A percentile compares a stretch with the other conserved stretches of the same genome.
These are phyloP conservation scores for Datura wrightii DNA, from an alignment of 257 asterid species.

Conservation along the genomic window DNA sequence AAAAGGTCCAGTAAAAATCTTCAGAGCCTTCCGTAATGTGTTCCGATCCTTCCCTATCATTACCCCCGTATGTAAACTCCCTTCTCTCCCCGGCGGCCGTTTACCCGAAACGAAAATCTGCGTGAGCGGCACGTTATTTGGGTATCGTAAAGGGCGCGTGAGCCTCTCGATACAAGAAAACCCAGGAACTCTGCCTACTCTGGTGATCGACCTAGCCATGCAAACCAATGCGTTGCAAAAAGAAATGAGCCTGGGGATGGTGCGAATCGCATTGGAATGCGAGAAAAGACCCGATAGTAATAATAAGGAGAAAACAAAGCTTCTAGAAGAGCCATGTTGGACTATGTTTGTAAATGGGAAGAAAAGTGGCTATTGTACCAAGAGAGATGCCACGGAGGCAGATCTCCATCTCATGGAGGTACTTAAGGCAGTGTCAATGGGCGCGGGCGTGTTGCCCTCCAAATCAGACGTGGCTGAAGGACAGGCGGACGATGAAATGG, in stretches of 20 bases:
- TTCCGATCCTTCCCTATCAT: slow-evolving; percentile 86
- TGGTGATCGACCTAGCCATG: slow-evolving; percentile 55
- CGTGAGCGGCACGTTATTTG: slow-evolving; percentile 74
- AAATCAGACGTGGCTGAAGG: slow-evolving; percentile 58
- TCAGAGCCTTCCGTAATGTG: slow-evolving; percentile 70
- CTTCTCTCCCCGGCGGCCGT: slow-evolving; percentile 66
- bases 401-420: slow-evolving; percentile 84
- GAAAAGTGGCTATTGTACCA: slow-evolving; percentile 68
- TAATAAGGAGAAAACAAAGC: slow-evolving; percentile 41
- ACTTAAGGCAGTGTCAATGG: slow-evolving; percentile 79
- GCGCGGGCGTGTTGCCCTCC: slow-evolving; percentile 84
- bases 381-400: slow-evolving; percentile 70
- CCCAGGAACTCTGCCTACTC: slow-evolving; percentile 46
- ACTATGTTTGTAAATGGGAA: slow-evolving; percentile 85
- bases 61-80: slow-evolving; percentile 62
- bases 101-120: slow-evolving; percentile 29
- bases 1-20: slow-evolving; percentile 40
- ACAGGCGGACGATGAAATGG: slow-evolving; percentile 64
- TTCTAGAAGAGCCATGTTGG: slow-evolving; percentile 79
- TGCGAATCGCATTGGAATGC: slow-evolving; percentile 52
- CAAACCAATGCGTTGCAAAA: slow-evolving; percentile 47
- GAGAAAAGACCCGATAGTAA: slow-evolving; percentile 39
- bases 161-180: slow-evolving; percentile 54
- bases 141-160: slow-evolving; percentile 54
- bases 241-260: slow-evolving; percentile 59